phyloP scores from a whole-genome alignment of 352 stramenopile genomes.

The Globisporangium carolinianum region DNA sequence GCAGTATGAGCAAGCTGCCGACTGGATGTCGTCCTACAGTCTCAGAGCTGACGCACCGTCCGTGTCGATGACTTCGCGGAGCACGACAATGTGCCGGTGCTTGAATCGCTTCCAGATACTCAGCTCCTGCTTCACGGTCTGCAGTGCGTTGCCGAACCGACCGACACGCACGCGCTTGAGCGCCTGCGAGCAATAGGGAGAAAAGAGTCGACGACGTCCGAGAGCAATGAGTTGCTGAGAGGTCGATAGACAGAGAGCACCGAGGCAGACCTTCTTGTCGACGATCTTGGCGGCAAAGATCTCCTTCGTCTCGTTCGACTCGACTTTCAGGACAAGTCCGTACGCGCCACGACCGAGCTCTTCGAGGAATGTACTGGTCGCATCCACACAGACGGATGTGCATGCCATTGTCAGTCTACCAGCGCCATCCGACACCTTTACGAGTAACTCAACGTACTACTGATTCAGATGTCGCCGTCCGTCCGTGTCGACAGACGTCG shows the following conservation, averaged over 20 bases:
- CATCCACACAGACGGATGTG: background rate
- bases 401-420: background rate
- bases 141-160: conserved; percentile 65
- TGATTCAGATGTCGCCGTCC: conserved; percentile 62
- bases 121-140: conserved; percentile 90
- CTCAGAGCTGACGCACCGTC: conserved; percentile 31
- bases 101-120: conserved; percentile 96
- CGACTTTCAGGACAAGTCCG: conserved; percentile 57
- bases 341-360: conserved; percentile 73
- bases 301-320: conserved; percentile 63
- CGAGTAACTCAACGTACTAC: conserved; percentile 31
- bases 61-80: conserved; percentile 95
- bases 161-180: conserved; percentile 63
- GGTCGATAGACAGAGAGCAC: too few relatives aligned
- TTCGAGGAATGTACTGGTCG: conserved; percentile 55
- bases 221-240: too few relatives aligned
- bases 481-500: conserved; percentile 37
- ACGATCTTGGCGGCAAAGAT: conserved; percentile 70
- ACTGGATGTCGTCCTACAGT: too few relatives aligned
- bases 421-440: background rate
- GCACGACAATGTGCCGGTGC: conserved; percentile 91
- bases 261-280: conserved; percentile 41
- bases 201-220: too few relatives aligned
- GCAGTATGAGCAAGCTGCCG: background rate
- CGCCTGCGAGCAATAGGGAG: conserved; percentile 6